Evolutionary conservation across 148 eudicot genomes (phyloP).

Genomic region (Fallopia convolvulus): DNA sequence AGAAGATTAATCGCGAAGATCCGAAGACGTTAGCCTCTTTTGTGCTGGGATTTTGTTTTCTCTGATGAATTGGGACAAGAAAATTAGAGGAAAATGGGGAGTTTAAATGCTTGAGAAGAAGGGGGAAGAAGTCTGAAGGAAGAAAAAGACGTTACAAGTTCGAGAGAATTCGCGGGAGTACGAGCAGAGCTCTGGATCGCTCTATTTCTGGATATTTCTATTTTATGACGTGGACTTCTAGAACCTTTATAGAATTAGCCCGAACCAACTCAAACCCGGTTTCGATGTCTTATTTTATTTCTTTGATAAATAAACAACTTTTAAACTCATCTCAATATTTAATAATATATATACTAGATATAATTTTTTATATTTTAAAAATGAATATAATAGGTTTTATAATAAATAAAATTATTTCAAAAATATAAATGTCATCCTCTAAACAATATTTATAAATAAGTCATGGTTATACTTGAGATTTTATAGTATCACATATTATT

Average conservation of each 20-base stretch:
- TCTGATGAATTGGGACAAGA: neutral
- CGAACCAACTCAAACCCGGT: too few relatives aligned
- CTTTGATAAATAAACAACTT: too few relatives aligned
- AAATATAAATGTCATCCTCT: too few relatives aligned
- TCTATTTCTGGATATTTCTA: neutral
- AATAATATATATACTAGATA: too few relatives aligned
- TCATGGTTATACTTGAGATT: too few relatives aligned
- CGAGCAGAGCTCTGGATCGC: neutral
- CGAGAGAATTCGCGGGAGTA: slow-evolving; percentile 12
- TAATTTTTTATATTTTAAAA: too few relatives aligned
- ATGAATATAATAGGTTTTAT: too few relatives aligned
- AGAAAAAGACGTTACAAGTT: neutral
- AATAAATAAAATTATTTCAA: too few relatives aligned
- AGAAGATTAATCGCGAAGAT: neutral
- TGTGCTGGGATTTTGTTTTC: neutral
- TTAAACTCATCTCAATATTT: too few relatives aligned
- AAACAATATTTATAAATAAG: too few relatives aligned
- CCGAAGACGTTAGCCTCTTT: neutral
- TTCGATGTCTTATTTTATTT: too few relatives aligned
- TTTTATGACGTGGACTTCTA: neutral
- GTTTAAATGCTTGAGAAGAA: neutral
- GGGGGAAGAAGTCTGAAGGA: neutral
- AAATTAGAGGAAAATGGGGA: neutral
- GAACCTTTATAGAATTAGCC: neutral
- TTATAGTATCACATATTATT: too few relatives aligned